Evolutionary conservation across 1,284 basidiomycete species (phyloP).

Genomic region (Sporisorium scitamineum): DNA sequence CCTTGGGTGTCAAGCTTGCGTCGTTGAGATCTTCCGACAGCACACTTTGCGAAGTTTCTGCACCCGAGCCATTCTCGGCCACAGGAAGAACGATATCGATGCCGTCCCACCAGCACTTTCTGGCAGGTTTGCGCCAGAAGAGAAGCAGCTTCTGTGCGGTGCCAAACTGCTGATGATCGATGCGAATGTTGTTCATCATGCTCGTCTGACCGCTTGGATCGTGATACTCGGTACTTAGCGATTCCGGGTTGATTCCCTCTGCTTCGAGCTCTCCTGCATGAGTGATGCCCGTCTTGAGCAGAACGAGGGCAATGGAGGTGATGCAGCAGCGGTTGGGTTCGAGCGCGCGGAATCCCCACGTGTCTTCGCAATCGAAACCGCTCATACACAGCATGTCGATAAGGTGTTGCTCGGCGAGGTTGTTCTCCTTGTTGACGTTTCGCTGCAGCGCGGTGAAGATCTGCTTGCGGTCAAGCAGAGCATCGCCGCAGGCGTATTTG

Average conservation of each 20-base stretch:
- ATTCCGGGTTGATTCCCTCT: constrained; percentile 26
- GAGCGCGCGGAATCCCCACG: constrained; percentile 95
- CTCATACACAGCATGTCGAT: constrained; percentile 99
- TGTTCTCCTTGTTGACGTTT: constrained; percentile 99
- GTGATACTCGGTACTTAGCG: constrained; percentile 32
- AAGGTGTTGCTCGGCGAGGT: constrained; percentile 96
- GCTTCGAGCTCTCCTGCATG: constrained; percentile 75
- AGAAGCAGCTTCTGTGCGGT: constrained; percentile 96
- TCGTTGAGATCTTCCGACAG: constrained; percentile 26
- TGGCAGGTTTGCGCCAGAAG: constrained; percentile 98
- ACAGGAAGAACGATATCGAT: constrained; percentile 83
- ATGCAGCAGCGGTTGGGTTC: constrained; percentile 97
- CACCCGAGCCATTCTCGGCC: constrained; percentile 5
- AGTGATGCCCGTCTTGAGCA: constrained; percentile 95
- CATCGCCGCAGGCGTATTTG: constrained; percentile 76
- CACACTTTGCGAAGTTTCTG: constrained; percentile 6
- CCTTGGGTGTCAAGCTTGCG: constrained; percentile 58
- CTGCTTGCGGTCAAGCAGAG: constrained; percentile 86
- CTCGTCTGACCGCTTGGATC: constrained; percentile 64
- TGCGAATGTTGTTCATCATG: constrained; percentile 70
- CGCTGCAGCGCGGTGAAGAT: constrained; percentile 98
- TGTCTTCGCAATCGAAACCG: constrained; percentile 94
- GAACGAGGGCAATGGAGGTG: constrained; percentile 94
- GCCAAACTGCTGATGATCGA: constrained; percentile 92
- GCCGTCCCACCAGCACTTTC: constrained; percentile 99